Conservation (phyloP, 768 basidiomycete genomes). For the Antrodiella citrinella region DNA sequence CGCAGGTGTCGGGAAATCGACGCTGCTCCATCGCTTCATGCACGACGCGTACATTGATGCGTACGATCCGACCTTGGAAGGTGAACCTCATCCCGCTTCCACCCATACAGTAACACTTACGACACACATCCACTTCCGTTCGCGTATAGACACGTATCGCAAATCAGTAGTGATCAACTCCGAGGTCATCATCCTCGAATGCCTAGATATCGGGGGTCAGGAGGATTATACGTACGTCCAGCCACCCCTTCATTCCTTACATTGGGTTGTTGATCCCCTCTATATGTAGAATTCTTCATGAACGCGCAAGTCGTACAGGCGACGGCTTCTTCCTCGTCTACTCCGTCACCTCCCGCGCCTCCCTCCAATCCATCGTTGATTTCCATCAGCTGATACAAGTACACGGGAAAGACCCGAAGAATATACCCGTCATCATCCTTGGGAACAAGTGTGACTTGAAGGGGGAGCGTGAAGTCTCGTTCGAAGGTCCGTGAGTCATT, state of each 20-base stretch:
- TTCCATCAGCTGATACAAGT: neutral
- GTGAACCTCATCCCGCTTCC: too few species aligned
- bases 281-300: neutral
- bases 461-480: neutral
- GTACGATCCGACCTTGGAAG: neutral
- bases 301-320: neutral
- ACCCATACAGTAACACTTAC: too few species aligned
- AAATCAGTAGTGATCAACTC: neutral
- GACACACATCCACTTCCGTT: too few species aligned
- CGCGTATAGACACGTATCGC: neutral
- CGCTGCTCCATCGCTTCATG: neutral
- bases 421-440: neutral
- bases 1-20: neutral
- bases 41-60: neutral
- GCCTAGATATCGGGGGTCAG: neutral
- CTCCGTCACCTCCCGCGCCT: neutral
- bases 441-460: neutral
- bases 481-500: neutral
- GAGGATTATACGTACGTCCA: neutral
- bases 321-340: neutral
- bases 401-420: neutral
- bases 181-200: neutral
- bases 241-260: neutral
- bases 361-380: neutral
- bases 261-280: neutral